Conservation (phyloP, 352 stramenopile species). For the Peronospora belbahrii region DNA sequence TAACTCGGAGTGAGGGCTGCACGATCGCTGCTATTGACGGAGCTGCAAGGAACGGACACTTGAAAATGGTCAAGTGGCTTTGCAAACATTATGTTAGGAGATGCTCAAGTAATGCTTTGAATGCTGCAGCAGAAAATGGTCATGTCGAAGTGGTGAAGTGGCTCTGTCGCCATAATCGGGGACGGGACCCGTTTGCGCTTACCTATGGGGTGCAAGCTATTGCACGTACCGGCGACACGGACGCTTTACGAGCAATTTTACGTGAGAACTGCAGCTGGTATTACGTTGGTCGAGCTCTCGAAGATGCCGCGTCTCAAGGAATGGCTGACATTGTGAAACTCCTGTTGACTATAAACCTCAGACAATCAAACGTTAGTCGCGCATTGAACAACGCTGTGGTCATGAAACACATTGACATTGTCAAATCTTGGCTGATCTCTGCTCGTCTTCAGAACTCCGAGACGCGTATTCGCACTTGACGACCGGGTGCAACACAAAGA, state of each 20-base stretch:
- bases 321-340: slow-evolving; percentile 9
- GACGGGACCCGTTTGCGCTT: slow-evolving; percentile 6
- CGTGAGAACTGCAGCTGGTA: slow-evolving; percentile 18
- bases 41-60: slow-evolving; percentile 14
- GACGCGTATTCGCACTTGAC: slow-evolving; percentile 1
- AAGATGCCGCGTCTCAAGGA: slow-evolving; percentile 12
- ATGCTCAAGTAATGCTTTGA: slow-evolving; percentile 20
- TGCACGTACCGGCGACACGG: slow-evolving; percentile 4
- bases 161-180: slow-evolving; percentile 11
- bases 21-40: slow-evolving; percentile 16
- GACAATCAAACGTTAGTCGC: slow-evolving; percentile 12
- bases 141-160: slow-evolving; percentile 19
- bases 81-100: slow-evolving; percentile 8
- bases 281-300: slow-evolving; percentile 8
- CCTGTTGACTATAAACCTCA: slow-evolving; percentile 10
- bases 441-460: slow-evolving; percentile 8
- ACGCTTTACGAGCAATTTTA: slow-evolving; percentile 7
- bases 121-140: slow-evolving; percentile 13
- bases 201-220: slow-evolving; percentile 14
- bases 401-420: slow-evolving; percentile 2
- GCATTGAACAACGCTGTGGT: slow-evolving; percentile 11
- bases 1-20: slow-evolving; percentile 18
- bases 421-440: slow-evolving; percentile 12
- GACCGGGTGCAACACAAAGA: neutral
- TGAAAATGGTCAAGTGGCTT: slow-evolving; percentile 22